Evolutionary conservation across 805 yeast species (phyloP), one percentile per base, ranked within the genome.

Genomic region (Hanseniaspora thailandica): DNA sequence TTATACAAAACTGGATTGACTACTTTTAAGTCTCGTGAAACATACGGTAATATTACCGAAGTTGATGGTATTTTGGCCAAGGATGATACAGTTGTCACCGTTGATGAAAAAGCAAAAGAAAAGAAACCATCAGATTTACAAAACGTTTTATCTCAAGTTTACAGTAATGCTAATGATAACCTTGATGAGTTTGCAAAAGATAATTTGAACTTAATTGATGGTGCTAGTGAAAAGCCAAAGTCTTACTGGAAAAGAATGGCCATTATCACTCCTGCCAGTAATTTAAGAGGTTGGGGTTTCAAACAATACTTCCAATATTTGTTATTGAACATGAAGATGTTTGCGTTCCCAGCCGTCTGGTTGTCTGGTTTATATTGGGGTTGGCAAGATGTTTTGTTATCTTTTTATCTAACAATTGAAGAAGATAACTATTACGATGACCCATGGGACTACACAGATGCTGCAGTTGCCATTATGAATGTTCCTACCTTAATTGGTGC

Each of bases 321-420:
- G 28, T 54, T 66, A 15, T 61, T 73, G 56, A 76, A 76, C 63
- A 64, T 78, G 56, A 72, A 78, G 58, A 81, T 80, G 62, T 78
- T 80, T 58, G 69, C 71, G 58, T 79, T 78, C 62, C 86, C 86
- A 2, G 83, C 85, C 2, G 81, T 79, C 13, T 67, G 81, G 60
- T 68, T 78, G 23, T 78, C 84, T 1, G 86, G 86, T 47, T 56
- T 81, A n/a, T 77, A 83, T 57, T 84, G 90, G 90, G 90, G 90
- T 44, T 71, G 80, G 55, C 90, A 84, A 64, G 87, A 82, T 62
- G 84, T 87, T 0, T 80, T 82, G 62, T 71, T 84, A 57, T 78
- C 89, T 0, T 84, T 84, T 60, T 84, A 83, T 64, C 65, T 84
- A 57, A 83, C 89, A 2, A 77, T 85, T 10, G 85, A 82, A 62